Base-by-base conservation (phyloP, 768 basidiomycete species). In the Tylopilus rubrobrunneus region DNA sequence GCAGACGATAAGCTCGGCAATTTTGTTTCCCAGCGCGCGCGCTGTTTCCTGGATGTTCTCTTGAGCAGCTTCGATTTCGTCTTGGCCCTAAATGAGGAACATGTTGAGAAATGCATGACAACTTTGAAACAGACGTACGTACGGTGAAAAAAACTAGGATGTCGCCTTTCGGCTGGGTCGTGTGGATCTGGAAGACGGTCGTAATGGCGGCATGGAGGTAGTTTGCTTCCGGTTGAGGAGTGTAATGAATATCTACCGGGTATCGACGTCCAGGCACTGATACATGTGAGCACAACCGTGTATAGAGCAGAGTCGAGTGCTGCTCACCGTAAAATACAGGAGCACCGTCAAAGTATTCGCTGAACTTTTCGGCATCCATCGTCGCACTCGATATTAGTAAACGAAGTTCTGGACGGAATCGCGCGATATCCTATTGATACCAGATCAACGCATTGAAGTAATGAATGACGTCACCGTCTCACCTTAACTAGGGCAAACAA, bases 201-300 rank as follows among this genome's bases (percentile, higher is more conserved):
- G 97, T 99, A 67, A 99, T 96, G 39, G 97, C 92, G 19, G 97
- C 97, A 66, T 98, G 95, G 23, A 98, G 84, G 66, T 98, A 99
- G 69, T 98, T 98, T 42, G 97, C 97, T 76, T 99, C 97, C 8
- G 97, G 97, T 69, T 98, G 97, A 21, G 96, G 95, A 10, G 97
- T 99, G 71, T 98, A 99, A 68, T 96, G 94, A 52, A 98, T 93
- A 66, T 98, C 97, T 55, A 99, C 97, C 14, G 97, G 93, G 70
- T 92, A 99, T 64, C 91, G 86, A 56, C 97, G 90, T 60, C 97
- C 97, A 58, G 97, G 97, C 41, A 99, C 94, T 96, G 60, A 21
- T 34, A 41, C 55, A 37, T 46, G 10, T 67, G 4, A 63, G 36
- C 31, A 45, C 27, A 21, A 17, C 7, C 14, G 15, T 39, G 25